Base-by-base conservation (phyloP, 2,329 filamentous ascomycete species). In the Mycogone perniciosa region DNA sequence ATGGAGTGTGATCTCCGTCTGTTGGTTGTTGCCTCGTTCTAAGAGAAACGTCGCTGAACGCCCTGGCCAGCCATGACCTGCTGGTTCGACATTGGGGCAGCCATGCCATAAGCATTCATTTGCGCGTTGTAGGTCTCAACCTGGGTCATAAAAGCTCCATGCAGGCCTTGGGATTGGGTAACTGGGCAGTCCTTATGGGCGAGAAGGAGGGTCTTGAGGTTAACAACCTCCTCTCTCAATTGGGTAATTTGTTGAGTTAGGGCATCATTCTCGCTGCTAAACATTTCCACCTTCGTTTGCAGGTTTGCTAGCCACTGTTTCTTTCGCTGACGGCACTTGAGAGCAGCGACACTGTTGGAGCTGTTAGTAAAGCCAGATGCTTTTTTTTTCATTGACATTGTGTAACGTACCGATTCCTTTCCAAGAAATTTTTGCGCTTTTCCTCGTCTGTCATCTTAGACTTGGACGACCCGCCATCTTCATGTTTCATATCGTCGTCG, bases 271-370 rank as follows among this genome's bases (percentile, higher is more conserved):
- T 99, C 93, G 1, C 79, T 85, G 56, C 86, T 91, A 64, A 90
- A 97, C 58, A 95, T 78, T 67, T 99, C 93, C 11, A 97, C 92
- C 69, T 97, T 97, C 50, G 82, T 82, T 68, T 99, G 93, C 1
- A 99, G 78, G 60, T 96, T 97, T 31, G 88, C 88, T 52, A 97
- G 80, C 93, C 93, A 99, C 67, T 97, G 93, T 78, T 99, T 99
- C 78, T 99, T 99, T 20, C 93, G 83, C 69, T 99, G 93, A 54
- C 93, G 86, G 70, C 93, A 99, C 66, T 99, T 99, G 53, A 99
- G 76, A 3, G 93, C 93, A 56, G 93, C 93, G 57, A 99, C 90
- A 65, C 93, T 96, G 57, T 26, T 7, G 39, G 8, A 13, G 6
- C 13, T 10, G 54, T 55, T 55, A 54, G 57, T 30, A 9, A 4